Conservation (phyloP, 1,284 basidiomycete species). For the Leccinum griseonigrum region DNA sequence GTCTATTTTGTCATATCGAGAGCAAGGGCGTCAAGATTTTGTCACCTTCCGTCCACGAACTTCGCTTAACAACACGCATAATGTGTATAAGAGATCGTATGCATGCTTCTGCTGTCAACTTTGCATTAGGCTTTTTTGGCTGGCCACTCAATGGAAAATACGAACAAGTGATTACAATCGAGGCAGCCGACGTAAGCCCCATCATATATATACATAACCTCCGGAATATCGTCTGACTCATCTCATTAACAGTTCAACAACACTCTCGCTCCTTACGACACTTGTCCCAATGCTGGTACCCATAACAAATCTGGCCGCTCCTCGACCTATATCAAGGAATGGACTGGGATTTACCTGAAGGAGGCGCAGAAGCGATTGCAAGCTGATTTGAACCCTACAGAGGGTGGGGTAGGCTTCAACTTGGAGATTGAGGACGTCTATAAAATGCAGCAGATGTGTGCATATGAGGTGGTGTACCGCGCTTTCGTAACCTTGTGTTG, state of each 20-base stretch:
- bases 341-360: constrained; percentile 71
- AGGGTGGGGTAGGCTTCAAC: constrained; percentile 61
- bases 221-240: not conserved
- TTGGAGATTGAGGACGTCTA: constrained; percentile 72
- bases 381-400: constrained; percentile 34
- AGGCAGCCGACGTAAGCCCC: constrained; percentile 53
- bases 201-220: not conserved
- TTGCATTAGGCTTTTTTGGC: constrained; percentile 86
- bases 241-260: constrained; percentile 27
- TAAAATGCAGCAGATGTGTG: constrained; percentile 75
- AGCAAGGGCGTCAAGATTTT: not conserved
- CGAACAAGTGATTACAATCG: constrained; percentile 78
- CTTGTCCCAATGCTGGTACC: constrained; percentile 55
- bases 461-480: constrained; percentile 67
- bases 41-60: not conserved
- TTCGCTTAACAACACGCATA: not conserved
- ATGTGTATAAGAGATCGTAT: constrained; percentile 59
- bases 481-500: not conserved
- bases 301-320: constrained; percentile 54
- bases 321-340: constrained; percentile 52
- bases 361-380: constrained; percentile 66
- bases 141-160: constrained; percentile 78
- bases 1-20: constrained; percentile 19
- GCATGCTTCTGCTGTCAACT: constrained; percentile 80
- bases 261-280: constrained; percentile 29